These are phyloP conservation scores for Pascua guehoae DNA, from an alignment of 1,284 basidiomycete species.

Conservation along the genomic window DNA sequence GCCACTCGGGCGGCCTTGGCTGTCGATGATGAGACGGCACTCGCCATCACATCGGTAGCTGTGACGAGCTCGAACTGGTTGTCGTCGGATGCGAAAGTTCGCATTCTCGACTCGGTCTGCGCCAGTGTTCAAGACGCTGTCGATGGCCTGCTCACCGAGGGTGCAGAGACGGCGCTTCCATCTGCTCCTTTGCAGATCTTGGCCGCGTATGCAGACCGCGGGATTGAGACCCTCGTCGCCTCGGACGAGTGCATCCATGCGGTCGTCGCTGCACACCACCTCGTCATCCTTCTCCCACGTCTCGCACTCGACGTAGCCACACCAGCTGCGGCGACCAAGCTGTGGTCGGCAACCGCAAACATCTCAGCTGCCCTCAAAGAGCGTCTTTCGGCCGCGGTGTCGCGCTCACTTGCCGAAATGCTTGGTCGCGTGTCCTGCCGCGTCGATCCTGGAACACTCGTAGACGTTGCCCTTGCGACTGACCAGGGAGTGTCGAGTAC, in stretches of 20 bases:
- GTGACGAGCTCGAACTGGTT: slow-evolving; percentile 17
- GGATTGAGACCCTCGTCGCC: slow-evolving; percentile 22
- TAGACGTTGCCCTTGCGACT: slow-evolving; percentile 39
- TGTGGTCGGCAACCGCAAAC: slow-evolving; percentile 21
- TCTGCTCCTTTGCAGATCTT: slow-evolving; percentile 26
- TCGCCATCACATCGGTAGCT: slow-evolving; percentile 19
- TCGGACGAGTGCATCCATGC: slow-evolving; percentile 32
- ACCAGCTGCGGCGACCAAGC: slow-evolving; percentile 5
- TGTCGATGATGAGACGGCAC: slow-evolving; percentile 8
- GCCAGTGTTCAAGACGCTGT: slow-evolving; percentile 53
- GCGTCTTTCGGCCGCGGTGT: slow-evolving; percentile 17
- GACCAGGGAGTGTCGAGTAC: slow-evolving; percentile 16
- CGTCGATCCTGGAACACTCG: slow-evolving; percentile 32
- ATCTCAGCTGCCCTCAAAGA: slow-evolving; percentile 17
- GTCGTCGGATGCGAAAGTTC: slow-evolving; percentile 26
- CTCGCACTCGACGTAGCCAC: slow-evolving; percentile 7
- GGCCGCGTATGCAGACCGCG: slow-evolving; percentile 28
- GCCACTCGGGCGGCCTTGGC: slow-evolving; percentile 31
- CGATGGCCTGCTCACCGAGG: slow-evolving; percentile 39
- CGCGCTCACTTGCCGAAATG: slow-evolving; percentile 25
- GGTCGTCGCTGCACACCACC: slow-evolving; percentile 37
- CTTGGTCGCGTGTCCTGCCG: slow-evolving; percentile 23
- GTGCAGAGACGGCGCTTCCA: slow-evolving; percentile 7
- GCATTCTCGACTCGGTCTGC: slow-evolving; percentile 43
- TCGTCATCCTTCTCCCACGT: slow-evolving; percentile 31